Conservation (phyloP, 345 rosid genomes). For the Sapria himalayana region DNA sequence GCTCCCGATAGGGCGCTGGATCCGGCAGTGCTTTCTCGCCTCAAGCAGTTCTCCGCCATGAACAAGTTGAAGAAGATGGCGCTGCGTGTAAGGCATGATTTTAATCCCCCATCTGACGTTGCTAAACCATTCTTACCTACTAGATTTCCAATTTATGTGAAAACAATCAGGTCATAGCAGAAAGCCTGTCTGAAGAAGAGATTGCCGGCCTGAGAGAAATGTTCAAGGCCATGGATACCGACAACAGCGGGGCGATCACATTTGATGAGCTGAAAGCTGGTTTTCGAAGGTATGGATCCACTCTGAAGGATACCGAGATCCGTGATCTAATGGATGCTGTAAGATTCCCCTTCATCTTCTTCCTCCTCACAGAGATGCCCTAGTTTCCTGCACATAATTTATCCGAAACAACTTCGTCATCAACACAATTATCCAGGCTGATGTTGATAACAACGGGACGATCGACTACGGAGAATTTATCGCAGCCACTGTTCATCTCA, state of each 20-base stretch:
- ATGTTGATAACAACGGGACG: constrained; percentile 92
- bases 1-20: constrained; percentile 89
- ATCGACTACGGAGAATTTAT: constrained; percentile 91
- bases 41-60: constrained; percentile 95
- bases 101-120: too few relatives aligned
- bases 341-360: too few relatives aligned
- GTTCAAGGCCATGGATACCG: constrained; percentile 90
- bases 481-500: constrained; percentile 88
- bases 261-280: constrained; percentile 97
- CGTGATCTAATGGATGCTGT: constrained; percentile 97
- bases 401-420: too few relatives aligned
- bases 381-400: too few relatives aligned
- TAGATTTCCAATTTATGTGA: too few relatives aligned
- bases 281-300: constrained; percentile 83
- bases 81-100: constrained; percentile 43
- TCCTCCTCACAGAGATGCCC: too few relatives aligned
- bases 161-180: constrained; percentile 93
- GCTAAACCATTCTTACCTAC: too few relatives aligned
- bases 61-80: constrained; percentile 98
- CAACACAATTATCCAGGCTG: constrained; percentile 41
- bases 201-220: constrained; percentile 91
- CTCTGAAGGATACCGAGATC: constrained; percentile 86
- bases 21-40: constrained; percentile 93
- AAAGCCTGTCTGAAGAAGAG: constrained; percentile 96
- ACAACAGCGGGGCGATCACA: constrained; percentile 89